phyloP scores from a whole-genome alignment of 352 stramenopile genomes.

The Globisporangium perplexum region DNA sequence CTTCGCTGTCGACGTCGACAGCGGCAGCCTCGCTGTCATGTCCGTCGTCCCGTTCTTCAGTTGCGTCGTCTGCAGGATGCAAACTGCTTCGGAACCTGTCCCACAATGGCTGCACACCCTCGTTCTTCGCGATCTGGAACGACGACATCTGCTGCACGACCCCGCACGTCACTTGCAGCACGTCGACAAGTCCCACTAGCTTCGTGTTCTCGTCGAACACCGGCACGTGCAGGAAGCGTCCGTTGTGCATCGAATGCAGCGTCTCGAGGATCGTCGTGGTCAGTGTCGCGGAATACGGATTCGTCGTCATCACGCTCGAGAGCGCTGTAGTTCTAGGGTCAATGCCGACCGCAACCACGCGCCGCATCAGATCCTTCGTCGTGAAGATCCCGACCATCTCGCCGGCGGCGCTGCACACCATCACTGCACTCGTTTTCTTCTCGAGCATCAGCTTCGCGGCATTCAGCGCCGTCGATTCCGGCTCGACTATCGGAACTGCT shows the following conservation, averaged over 20 bases:
- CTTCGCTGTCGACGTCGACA: not conserved
- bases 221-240: slow-evolving; percentile 95
- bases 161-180: slow-evolving; percentile 91
- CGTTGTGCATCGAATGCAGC: slow-evolving; percentile 97
- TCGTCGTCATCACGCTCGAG: slow-evolving; percentile 91
- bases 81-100: slow-evolving; percentile 69
- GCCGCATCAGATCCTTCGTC: slow-evolving; percentile 96
- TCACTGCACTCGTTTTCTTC: slow-evolving; percentile 78
- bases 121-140: slow-evolving; percentile 61
- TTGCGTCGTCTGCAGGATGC: slow-evolving; percentile 22
- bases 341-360: slow-evolving; percentile 89
- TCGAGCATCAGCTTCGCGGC: slow-evolving; percentile 77
- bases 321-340: slow-evolving; percentile 80
- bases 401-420: slow-evolving; percentile 85
- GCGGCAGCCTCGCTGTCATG: slow-evolving; percentile 8
- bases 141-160: slow-evolving; percentile 82
- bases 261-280: slow-evolving; percentile 95
- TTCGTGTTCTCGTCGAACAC: slow-evolving; percentile 89
- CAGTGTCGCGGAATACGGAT: slow-evolving; percentile 90
- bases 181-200: slow-evolving; percentile 94
- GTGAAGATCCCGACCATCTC: slow-evolving; percentile 95
- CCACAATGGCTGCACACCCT: slow-evolving; percentile 70
- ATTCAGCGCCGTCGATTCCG: slow-evolving; percentile 50
- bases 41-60: slow-evolving; percentile 22
- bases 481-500: slow-evolving; percentile 49